These are phyloP conservation scores for Helotiales sp. DNA, from an alignment of 2,329 filamentous ascomycete genomes.

Conservation along the genomic window DNA sequence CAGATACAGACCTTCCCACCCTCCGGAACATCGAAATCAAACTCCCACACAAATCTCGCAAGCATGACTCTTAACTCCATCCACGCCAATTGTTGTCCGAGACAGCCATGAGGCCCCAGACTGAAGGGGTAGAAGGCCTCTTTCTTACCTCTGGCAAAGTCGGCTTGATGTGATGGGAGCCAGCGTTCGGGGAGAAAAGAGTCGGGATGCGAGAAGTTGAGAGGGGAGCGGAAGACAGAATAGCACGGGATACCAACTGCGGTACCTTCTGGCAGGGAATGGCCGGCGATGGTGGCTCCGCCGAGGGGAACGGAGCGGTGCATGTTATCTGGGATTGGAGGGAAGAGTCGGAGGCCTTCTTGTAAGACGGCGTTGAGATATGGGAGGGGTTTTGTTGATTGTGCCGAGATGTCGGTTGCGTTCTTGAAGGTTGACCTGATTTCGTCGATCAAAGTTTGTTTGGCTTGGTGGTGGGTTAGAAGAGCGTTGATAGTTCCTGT, in stretches of 20 bases:
- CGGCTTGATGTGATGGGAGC: constrained; percentile 23
- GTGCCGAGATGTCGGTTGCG: constrained; percentile 11
- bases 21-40: constrained; percentile 20
- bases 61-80: constrained; percentile 23
- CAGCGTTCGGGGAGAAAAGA: constrained; percentile 32
- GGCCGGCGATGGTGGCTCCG: constrained; percentile 11
- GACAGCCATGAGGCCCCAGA: constrained; percentile 16
- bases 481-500: constrained; percentile 45
- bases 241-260: constrained; percentile 13
- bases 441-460: constrained; percentile 40
- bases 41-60: constrained; percentile 26
- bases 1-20: neutral
- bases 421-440: constrained; percentile 41
- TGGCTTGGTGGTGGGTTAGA: constrained; percentile 45
- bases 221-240: constrained; percentile 4
- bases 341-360: constrained; percentile 20
- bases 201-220: constrained; percentile 13
- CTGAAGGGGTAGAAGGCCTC: constrained; percentile 16
- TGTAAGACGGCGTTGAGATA: constrained; percentile 16
- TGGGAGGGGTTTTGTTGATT: constrained; percentile 7
- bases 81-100: constrained; percentile 21
- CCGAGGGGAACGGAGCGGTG: constrained; percentile 7
- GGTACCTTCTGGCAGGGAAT: constrained; percentile 4
- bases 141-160: constrained; percentile 11
- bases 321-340: constrained; percentile 11